Evolutionary conservation across 176 grass and related monocot species (phyloP).

Genomic region (Oryza meyeriana): DNA sequence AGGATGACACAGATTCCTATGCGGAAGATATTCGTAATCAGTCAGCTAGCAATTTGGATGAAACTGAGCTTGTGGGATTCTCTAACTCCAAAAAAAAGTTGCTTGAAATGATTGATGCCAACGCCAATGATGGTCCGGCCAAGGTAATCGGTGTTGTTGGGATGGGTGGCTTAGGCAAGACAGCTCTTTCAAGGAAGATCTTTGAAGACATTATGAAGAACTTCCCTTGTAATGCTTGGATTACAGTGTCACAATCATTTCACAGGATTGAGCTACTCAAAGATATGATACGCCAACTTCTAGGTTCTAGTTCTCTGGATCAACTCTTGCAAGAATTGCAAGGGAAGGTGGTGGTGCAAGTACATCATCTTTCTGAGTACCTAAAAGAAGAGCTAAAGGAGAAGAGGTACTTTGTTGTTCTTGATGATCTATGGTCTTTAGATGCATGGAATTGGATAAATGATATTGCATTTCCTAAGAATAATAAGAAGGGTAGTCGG

Average conservation of each 20-base stretch:
- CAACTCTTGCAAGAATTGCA: neutral
- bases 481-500: neutral
- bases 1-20: neutral
- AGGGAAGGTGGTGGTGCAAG: neutral
- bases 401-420: conserved; percentile 23
- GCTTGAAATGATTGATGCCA: neutral
- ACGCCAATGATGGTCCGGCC: neutral
- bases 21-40: neutral
- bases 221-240: neutral
- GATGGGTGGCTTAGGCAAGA: conserved; percentile 12
- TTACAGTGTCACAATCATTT: neutral
- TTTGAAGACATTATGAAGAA: neutral
- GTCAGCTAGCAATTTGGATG: neutral
- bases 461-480: neutral
- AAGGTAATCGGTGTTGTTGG: neutral
- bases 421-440: conserved; percentile 27
- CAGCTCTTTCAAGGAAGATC: neutral
- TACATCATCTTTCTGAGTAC: neutral
- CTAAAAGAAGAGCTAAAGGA: neutral
- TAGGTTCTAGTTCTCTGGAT: neutral
- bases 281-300: neutral
- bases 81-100: neutral
- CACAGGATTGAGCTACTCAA: neutral
- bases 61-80: neutral
- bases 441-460: neutral